Base-by-base conservation (phyloP, 2,329 filamentous ascomycete species). In the Aspergillus bombycis region DNA sequence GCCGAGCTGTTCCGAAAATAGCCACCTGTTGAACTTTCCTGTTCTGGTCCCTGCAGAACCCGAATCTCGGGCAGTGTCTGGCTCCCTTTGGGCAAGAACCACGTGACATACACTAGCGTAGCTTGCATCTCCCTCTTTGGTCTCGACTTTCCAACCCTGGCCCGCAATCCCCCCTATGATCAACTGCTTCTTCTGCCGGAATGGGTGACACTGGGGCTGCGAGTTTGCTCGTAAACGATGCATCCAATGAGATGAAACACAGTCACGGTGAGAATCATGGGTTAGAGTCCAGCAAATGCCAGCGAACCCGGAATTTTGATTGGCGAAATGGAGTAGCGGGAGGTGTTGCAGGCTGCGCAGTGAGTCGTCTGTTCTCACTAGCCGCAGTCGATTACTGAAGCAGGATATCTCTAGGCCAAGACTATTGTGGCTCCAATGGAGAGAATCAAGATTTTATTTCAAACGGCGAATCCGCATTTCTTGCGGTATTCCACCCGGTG, bases 371-470 rank as follows among this genome's bases (percentile, higher is more conserved):
- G 64, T 32, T 11, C 26, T 30, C 19, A 11, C 16, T 3, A 10
- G 2, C 0, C 11, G 8, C n/a, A 16, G 21, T 11, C n/a, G 1
- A n/a, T n/a, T 1, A 9, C 38, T 41, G 38, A 55, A 4, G 4
- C 21, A 32, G 55, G 26, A 21, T n/a, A 38, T 28, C 36, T 63
- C 58, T 71, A 97, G 93, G 95, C 91, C 65, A 99, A 99, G 84
- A 97, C 94, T 0, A 84, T 96, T 9, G 96, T 99, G 41, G 95
- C 93, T 28, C 95, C 95, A 28, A 91, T 99, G 67, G 95, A 99
- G 80, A 90, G 95, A 69, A 95, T 99, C 73, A 99, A 99, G 81
- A 99, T 99, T 74, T 90, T 99, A 62, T 98, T 99, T 81, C 95
- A 99, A 78, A 91, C 95, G 58, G 93, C 91, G 74, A 97, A 95